Base-by-base conservation (phyloP, 2,329 filamentous ascomycete genomes). In the Ampelomyces quisqualis region DNA sequence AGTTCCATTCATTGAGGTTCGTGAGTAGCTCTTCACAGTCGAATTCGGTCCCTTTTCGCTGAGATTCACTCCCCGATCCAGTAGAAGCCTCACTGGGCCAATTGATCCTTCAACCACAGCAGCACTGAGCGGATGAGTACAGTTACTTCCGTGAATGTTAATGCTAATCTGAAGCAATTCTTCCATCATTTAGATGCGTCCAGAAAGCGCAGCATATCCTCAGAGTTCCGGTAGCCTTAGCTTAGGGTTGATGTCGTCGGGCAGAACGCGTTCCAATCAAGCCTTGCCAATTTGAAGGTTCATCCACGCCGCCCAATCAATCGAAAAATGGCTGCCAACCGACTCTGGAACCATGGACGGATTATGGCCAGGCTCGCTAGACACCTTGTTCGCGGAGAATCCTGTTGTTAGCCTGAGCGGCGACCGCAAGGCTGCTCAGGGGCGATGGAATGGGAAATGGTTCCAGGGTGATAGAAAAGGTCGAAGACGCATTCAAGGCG, bases 381-480 rank as follows among this genome's bases (percentile, higher is more conserved):
- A 55, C 27, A 58, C 53, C 2, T 23, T 53, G 9, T 45, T 59
- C 8, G 41, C 45, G 2, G 55, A 61, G 34, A 61, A 48, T 18
- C 55, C 54, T 3, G 31, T 59, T 5, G 40, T 59, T 4, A 57
- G 38, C 30, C 39, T 61, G 5, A 48, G 46, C 5, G 46, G 19
- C 1, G 45, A 59, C 38, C 54, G 55, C 3, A 43, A 34, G 10
- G 41, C 17, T 8, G 57, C 52, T 4, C 58, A 59, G 35, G 54
- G 36, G 2, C 45, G 57, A 13, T 61, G 57, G 57, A 59, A 58
- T 26, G 54, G 54, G 5, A 34, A 59, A 10, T 36, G 52, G 13
- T 61, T 59, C 18, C 36, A 39, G 7, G 57, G 54, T n/a, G 55
- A 61, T 28, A 52, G 57, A 0, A 24, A 37, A 5, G 52, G 54